These are phyloP conservation scores for Neopestalotiopsis rosae DNA, from an alignment of 2,329 filamentous ascomycete species.

Conservation along the genomic window DNA sequence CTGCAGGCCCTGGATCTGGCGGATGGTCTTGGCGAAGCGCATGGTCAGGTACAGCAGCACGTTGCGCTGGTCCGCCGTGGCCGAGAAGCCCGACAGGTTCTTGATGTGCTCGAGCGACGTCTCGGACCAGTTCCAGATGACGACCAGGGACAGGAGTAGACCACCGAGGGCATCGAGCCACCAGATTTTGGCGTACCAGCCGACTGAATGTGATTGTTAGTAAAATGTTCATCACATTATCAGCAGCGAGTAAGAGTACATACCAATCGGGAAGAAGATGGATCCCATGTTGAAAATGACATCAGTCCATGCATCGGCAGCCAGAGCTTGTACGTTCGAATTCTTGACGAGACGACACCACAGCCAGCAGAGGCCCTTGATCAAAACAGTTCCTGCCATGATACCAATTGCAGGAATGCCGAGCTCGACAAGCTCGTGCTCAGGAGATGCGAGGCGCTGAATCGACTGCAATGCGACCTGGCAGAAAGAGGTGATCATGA, in stretches of 20 bases:
- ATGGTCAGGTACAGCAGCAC: slow-evolving; percentile 83
- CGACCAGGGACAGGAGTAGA: slow-evolving; percentile 76
- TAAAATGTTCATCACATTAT: slow-evolving; percentile 13
- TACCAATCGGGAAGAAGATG: slow-evolving; percentile 81
- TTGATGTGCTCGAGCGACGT: slow-evolving; percentile 80
- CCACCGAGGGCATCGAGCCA: slow-evolving; percentile 85
- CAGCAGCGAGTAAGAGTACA: slow-evolving; percentile 26
- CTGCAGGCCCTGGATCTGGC: slow-evolving; percentile 82
- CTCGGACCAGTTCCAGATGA: slow-evolving; percentile 79
- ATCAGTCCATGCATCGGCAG: slow-evolving; percentile 67
- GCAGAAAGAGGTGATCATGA: slow-evolving; percentile 85
- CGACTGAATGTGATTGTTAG: slow-evolving; percentile 50
- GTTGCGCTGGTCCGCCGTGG: slow-evolving; percentile 52
- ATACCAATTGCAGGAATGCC: slow-evolving; percentile 75
- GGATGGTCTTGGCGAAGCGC: slow-evolving; percentile 88
- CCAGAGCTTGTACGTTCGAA: slow-evolving; percentile 81
- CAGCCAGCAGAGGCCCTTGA: slow-evolving; percentile 84
- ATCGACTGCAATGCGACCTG: slow-evolving; percentile 78
- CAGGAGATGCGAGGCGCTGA: slow-evolving; percentile 62
- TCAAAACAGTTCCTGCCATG: slow-evolving; percentile 80
- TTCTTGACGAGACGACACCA: slow-evolving; percentile 89
- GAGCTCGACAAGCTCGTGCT: slow-evolving; percentile 75
- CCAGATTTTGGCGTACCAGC: slow-evolving; percentile 79
- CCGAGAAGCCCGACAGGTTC: slow-evolving; percentile 79
- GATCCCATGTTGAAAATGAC: slow-evolving; percentile 91